Percentiles rank a stretch among this genome's conserved stretches.
Conservation (phyloP, 768 basidiomycete species). For the Mycena filopes region DNA sequence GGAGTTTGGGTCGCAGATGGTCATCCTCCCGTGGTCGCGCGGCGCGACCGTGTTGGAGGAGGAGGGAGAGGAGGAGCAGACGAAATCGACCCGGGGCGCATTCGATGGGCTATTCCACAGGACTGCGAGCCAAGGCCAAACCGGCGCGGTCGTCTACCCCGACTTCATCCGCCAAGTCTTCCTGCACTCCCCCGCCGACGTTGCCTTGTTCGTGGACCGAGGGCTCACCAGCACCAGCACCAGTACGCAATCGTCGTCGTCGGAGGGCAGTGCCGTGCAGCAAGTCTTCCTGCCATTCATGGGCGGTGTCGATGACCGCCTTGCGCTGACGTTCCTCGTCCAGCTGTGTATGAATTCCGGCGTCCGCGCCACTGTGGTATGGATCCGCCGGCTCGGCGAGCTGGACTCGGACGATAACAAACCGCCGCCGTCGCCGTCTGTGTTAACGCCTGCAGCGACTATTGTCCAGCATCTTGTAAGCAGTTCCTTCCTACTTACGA, state of each 20-base stretch:
- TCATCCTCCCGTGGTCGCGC: slow-evolving; percentile 87
- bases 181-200: slow-evolving; percentile 73
- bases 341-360: slow-evolving; percentile 75
- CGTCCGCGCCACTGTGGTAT: slow-evolving; percentile 79
- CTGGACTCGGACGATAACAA: slow-evolving; percentile 44
- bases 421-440: slow-evolving; percentile 38
- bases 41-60: slow-evolving; percentile 47
- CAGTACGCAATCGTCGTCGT: not conserved
- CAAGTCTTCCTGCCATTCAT: slow-evolving; percentile 92
- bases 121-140: slow-evolving; percentile 58
- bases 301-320: slow-evolving; percentile 93
- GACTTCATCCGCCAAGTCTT: slow-evolving; percentile 90
- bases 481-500: slow-evolving; percentile 4
- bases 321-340: slow-evolving; percentile 82
- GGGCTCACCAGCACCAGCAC: slow-evolving; percentile 50
- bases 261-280: slow-evolving; percentile 33
- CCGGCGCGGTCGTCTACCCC: slow-evolving; percentile 71
- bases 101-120: slow-evolving; percentile 84
- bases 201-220: slow-evolving; percentile 88
- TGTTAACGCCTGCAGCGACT: slow-evolving; percentile 30
- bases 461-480: slow-evolving; percentile 45
- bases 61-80: slow-evolving; percentile 40
- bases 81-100: slow-evolving; percentile 57
- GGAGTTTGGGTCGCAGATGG: slow-evolving; percentile 70
- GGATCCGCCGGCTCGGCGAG: slow-evolving; percentile 59